phyloP scores from a whole-genome alignment of 2,329 filamentous ascomycete species.

The Eutypella sp. region DNA sequence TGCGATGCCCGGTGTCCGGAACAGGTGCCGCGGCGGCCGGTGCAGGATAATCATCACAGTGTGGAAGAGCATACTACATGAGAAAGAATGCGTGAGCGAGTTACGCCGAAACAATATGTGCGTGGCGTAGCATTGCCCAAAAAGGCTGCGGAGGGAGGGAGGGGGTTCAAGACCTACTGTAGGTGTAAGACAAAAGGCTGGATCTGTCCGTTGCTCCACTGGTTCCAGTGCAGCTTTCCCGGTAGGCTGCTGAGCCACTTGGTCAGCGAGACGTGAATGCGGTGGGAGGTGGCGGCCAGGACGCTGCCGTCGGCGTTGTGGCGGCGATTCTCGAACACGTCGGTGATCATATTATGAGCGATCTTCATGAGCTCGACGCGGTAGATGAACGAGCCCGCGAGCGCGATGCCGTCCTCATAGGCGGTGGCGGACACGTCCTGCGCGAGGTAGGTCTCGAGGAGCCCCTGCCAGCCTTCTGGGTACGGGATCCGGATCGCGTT shows the following conservation, averaged over 20 bases:
- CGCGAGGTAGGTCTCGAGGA: slow-evolving; percentile 44
- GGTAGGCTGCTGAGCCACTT: slow-evolving; percentile 43
- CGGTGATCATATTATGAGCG: slow-evolving; percentile 44
- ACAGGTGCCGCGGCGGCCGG: slow-evolving; percentile 39
- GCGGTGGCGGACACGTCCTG: slow-evolving; percentile 38
- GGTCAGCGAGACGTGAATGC: slow-evolving; percentile 41
- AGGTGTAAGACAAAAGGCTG: slow-evolving; percentile 42
- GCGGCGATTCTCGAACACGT: slow-evolving; percentile 44
- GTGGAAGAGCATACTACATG: slow-evolving; percentile 42
- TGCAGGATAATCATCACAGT: slow-evolving; percentile 49
- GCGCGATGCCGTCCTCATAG: slow-evolving; percentile 40
- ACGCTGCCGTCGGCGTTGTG: slow-evolving; percentile 35
- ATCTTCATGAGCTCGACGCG: slow-evolving; percentile 45
- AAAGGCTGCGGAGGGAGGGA: no score
- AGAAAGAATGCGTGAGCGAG: no score
- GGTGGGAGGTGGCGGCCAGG: slow-evolving; percentile 36
- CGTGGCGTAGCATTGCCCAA: no score
- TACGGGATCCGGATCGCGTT: slow-evolving; percentile 45
- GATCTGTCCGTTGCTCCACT: slow-evolving; percentile 43
- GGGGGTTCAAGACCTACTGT: no score
- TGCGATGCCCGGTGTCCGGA: slow-evolving; percentile 33
- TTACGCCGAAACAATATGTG: no score
- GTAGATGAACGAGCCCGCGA: slow-evolving; percentile 42
- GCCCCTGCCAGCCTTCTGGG: slow-evolving; percentile 41
- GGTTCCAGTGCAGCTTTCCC: slow-evolving; percentile 44